Percentiles rank a stretch among this genome's conserved stretches.
phyloP scores from a whole-genome alignment of 2,329 filamentous ascomycete species.

The Chaetomiaceae sp. region DNA sequence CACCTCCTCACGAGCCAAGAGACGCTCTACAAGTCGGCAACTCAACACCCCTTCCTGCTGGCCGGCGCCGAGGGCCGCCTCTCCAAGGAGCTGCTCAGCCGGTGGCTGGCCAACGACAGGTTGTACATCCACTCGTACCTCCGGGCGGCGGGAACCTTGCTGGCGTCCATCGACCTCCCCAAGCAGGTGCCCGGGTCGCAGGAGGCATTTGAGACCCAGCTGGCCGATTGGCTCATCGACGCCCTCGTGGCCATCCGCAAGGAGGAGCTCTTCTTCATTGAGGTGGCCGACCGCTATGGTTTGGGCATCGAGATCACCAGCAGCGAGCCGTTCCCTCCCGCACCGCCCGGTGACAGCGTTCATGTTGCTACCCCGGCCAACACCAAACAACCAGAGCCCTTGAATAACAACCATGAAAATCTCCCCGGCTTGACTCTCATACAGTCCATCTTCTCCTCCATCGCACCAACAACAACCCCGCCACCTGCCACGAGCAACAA shows the following conservation, averaged over 20 bases:
- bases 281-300: conserved; percentile 56
- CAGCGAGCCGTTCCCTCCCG: neutral
- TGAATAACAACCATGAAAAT: too few relatives aligned
- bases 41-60: conserved; percentile 61
- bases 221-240: conserved; percentile 58
- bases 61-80: conserved; percentile 60
- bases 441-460: conserved; percentile 26
- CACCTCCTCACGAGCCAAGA: conserved; percentile 50
- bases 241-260: conserved; percentile 61
- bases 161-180: conserved; percentile 57
- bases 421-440: conserved; percentile 37
- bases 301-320: conserved; percentile 42
- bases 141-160: conserved; percentile 59
- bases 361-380: too few relatives aligned
- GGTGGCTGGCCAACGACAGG: conserved; percentile 68
- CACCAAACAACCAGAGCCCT: too few relatives aligned
- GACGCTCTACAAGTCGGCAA: conserved; percentile 49
- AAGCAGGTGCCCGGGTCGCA: conserved; percentile 26
- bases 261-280: conserved; percentile 64
- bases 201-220: conserved; percentile 44
- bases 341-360: too few relatives aligned
- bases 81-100: conserved; percentile 49
- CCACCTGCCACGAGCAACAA: neutral
- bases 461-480: neutral
- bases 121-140: conserved; percentile 66